Evolutionary conservation across 2,329 filamentous ascomycete species (phyloP).

Genomic region (Nigrospora oryzae): DNA sequence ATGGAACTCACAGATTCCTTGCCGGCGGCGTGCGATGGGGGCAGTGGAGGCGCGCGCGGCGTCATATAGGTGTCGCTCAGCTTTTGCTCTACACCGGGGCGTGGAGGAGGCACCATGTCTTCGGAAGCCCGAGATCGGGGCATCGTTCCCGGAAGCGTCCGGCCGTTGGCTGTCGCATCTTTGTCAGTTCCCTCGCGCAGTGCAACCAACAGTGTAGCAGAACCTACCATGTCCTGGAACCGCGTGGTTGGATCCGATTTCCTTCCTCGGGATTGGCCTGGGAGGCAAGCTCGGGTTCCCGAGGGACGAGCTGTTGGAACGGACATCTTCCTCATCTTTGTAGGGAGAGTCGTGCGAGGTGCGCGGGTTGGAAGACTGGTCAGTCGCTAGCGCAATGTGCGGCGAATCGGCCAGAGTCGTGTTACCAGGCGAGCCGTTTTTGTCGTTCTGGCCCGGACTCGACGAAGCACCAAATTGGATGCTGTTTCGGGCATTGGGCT

Average conservation of each 20-base stretch:
- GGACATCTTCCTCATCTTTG: conserved; percentile 44
- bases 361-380: conserved; percentile 34
- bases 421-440: conserved; percentile 14
- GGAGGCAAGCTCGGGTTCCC: conserved; percentile 26
- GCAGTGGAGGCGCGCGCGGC: conserved; percentile 46
- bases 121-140: conserved; percentile 14
- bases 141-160: conserved; percentile 9
- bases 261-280: conserved; percentile 57
- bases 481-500: conserved; percentile 32
- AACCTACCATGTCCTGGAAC: conserved; percentile 26
- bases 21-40: conserved; percentile 32
- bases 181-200: conserved; percentile 8
- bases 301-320: conserved; percentile 35
- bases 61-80: conserved; percentile 47
- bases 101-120: conserved; percentile 17
- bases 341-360: conserved; percentile 51
- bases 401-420: conserved; percentile 18
- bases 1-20: conserved; percentile 40
- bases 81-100: conserved; percentile 28
- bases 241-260: conserved; percentile 31
- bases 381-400: conserved; percentile 21
- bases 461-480: conserved; percentile 32
- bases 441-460: conserved; percentile 26
- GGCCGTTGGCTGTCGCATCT: conserved; percentile 20
- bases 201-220: conserved; percentile 5